Conservation (phyloP, 2,329 filamentous ascomycete genomes). For the Trichoderma sp. region DNA sequence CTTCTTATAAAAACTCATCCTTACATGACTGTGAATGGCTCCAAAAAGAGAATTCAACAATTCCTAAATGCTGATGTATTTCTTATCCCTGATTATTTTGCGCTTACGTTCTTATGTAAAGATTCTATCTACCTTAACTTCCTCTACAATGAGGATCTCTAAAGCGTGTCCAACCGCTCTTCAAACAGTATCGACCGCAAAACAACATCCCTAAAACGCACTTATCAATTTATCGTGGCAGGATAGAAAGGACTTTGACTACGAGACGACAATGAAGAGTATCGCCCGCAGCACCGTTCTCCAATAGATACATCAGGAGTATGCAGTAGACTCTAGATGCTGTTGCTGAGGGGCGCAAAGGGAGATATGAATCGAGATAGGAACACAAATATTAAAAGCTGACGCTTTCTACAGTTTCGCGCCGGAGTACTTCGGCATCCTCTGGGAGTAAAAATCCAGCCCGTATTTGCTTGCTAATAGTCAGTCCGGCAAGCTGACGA, state of each 20-base stretch:
- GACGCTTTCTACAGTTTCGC: neutral
- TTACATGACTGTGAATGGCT: neutral
- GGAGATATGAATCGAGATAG: neutral
- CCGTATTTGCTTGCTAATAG: neutral
- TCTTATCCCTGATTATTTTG: neutral
- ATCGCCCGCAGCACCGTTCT: neutral
- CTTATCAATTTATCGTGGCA: neutral
- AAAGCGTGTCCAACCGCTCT: neutral
- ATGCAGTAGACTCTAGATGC: neutral
- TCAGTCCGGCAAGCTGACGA: neutral
- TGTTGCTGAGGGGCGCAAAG: neutral
- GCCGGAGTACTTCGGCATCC: neutral
- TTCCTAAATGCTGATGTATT: neutral
- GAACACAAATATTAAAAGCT: neutral
- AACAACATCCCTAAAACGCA: neutral
- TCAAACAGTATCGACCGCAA: neutral
- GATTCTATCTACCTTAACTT: neutral
- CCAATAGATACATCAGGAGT: neutral
- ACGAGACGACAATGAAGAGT: neutral
- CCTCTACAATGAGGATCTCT: neutral
- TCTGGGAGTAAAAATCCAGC: neutral
- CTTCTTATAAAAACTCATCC: neutral
- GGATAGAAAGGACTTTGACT: neutral
- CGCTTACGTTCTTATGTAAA: neutral
- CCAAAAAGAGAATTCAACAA: neutral